phyloP scores from a whole-genome alignment of 1,284 basidiomycete genomes.

The Cryptococcus sp. region DNA sequence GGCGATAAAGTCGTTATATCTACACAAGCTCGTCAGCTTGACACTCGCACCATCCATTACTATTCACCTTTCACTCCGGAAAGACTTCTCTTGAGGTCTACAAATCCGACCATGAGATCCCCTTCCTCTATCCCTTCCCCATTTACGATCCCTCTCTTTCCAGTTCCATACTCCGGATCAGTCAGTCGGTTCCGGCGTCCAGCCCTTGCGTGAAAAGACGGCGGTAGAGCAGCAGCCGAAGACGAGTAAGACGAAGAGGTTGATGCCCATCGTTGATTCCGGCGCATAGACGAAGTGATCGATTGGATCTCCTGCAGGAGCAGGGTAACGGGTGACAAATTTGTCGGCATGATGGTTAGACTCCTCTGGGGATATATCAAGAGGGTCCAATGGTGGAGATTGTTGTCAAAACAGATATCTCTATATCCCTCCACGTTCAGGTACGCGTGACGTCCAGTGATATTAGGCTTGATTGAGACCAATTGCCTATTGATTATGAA shows the following conservation, averaged over 20 bases:
- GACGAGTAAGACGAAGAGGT: conserved; percentile 30
- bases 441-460: no score
- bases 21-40: conserved; percentile 9
- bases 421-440: no score
- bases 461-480: no score
- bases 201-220: conserved; percentile 14
- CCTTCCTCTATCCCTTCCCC: conserved; percentile 41
- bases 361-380: no score
- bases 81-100: conserved; percentile 73
- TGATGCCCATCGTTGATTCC: conserved; percentile 88
- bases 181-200: neutral
- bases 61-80: conserved; percentile 66
- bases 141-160: conserved; percentile 12
- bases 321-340: conserved; percentile 41
- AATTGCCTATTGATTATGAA: no score
- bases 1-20: conserved; percentile 63
- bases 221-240: conserved; percentile 22
- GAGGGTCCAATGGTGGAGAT: no score
- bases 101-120: conserved; percentile 84
- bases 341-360: conserved; percentile 7
- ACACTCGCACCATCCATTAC: conserved; percentile 3
- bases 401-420: no score
- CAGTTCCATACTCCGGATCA: neutral
- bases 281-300: conserved; percentile 94
- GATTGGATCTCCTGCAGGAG: conserved; percentile 69